phyloP scores from a whole-genome alignment of 192 early-diverging fungal species.

The Backusella luteola region DNA sequence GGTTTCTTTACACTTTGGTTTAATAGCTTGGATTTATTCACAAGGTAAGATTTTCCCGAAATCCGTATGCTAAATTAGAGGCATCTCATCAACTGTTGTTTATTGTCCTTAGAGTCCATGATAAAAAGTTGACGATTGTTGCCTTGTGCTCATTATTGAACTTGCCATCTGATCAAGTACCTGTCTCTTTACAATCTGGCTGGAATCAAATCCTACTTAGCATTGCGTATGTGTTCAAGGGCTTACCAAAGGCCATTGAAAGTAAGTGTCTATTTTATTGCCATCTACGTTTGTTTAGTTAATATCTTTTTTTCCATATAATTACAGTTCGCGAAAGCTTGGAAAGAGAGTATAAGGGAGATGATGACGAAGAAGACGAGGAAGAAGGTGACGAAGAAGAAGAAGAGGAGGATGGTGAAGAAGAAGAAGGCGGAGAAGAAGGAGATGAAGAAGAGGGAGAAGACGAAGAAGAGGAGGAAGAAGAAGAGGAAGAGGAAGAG shows the following conservation, averaged over 20 bases:
- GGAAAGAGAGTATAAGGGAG: conserved; percentile 47
- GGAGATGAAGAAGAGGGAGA: conserved; percentile 52
- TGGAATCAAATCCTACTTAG: conserved; percentile 74
- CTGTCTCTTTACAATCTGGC: conserved; percentile 63
- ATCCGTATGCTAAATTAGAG: not conserved
- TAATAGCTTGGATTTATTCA: conserved; percentile 63
- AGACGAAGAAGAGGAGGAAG: conserved; percentile 20
- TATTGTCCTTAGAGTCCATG: conserved; percentile 68
- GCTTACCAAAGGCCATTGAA: conserved; percentile 65
- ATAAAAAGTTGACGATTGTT: conserved; percentile 88
- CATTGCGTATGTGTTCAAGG: conserved; percentile 69
- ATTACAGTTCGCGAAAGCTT: conserved; percentile 1
- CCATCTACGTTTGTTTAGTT: not conserved
- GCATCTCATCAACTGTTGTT: not conserved
- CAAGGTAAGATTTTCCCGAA: conserved; percentile 11
- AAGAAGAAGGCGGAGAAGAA: conserved; percentile 15
- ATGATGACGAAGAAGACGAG: conserved; percentile 50
- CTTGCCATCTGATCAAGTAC: conserved; percentile 70
- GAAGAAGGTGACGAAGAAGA: conserved; percentile 45
- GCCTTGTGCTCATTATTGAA: conserved; percentile 71
- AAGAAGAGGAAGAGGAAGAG: not conserved
- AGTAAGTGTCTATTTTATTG: conserved; percentile 36
- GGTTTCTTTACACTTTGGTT: conserved; percentile 81
- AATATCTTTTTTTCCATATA: not conserved
- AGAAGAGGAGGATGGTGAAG: conserved; percentile 33